Base-by-base conservation (phyloP, 805 yeast species). In the Wickerhamomyces xylosicus region DNA sequence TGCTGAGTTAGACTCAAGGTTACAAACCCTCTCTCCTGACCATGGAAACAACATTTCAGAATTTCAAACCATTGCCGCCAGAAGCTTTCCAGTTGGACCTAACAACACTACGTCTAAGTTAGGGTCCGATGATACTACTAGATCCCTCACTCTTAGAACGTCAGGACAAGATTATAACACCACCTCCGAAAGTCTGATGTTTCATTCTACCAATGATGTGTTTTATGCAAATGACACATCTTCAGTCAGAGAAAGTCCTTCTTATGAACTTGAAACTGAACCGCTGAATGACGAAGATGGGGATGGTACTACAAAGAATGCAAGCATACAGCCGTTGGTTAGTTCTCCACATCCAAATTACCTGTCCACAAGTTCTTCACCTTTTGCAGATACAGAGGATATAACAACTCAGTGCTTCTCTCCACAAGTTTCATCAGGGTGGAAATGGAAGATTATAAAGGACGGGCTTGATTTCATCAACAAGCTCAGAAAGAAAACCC, bases 231-330 rank as follows among this genome's bases (percentile, higher is more conserved):
- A 35, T 35, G 37, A 31, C 7, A 5, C 18, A 9, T 19, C 6
- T 3, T 8, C 33, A 3, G 14, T 25, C 14, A 25, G 9, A 8
- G 29, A 13, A 4, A 9, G 29, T 13, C 29, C 29, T 6, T 11
- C 34, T n/a, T 28, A 29, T 4, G 47, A 47, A 34, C 40, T 38
- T n/a, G 49, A 47, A 31, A 42, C 43, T 34, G 47, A 44, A 27
- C 48, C 47, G 8, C 38, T 47, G 20, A 19, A 25, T 11, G 29
- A 25, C 13, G 18, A 32, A 11, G 19, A 22, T 27, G n/a, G 14
- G 27, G 15, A 19, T 20, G 4, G 18, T 18, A 11, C n/a, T 14
- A 31, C 15, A n/a, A 15, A 3, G 14, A 16, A n/a, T 18, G 11
- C 13, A 13, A 20, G 22, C 4, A 20, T 37, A 13, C 9, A 25